These are phyloP conservation scores for Silene conica DNA, from an alignment of 148 eudicot species.

Conservation along the genomic window DNA sequence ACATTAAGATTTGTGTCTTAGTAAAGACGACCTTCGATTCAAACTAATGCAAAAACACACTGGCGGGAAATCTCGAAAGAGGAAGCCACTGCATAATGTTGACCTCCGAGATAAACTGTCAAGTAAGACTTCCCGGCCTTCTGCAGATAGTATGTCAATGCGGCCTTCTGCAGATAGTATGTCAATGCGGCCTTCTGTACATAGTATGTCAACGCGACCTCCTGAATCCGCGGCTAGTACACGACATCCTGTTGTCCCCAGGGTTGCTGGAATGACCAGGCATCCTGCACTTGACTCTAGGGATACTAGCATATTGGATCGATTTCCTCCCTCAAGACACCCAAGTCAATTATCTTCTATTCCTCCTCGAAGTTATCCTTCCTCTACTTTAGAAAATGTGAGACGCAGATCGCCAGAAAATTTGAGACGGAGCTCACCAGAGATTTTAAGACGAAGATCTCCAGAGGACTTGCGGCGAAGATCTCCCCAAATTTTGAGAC, in stretches of 20 bases:
- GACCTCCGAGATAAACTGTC: constrained; percentile 69
- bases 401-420: constrained; percentile 23
- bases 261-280: constrained; percentile 26
- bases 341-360: constrained; percentile 34
- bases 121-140: constrained; percentile 26
- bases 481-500: too few relatives aligned
- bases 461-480: constrained; percentile 23
- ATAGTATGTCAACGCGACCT: background rate
- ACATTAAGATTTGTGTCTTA: constrained; percentile 43
- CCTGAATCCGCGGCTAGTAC: constrained; percentile 35
- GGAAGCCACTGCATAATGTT: constrained; percentile 30
- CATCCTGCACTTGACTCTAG: constrained; percentile 29
- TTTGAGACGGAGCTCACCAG: background rate
- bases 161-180: constrained; percentile 8
- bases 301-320: constrained; percentile 27
- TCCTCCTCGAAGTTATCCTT: constrained; percentile 47
- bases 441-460: constrained; percentile 15
- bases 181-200: too few relatives aligned
- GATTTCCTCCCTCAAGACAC: constrained; percentile 40
- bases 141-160: constrained; percentile 32
- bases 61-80: constrained; percentile 23
- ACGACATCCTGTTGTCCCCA: constrained; percentile 28
- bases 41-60: constrained; percentile 54
- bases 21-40: constrained; percentile 66
- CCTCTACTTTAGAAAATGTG: constrained; percentile 48